Evolutionary conservation across 805 yeast genomes (phyloP), one percentile per base, ranked within the genome.

Genomic region (Ogataea methylovora): DNA sequence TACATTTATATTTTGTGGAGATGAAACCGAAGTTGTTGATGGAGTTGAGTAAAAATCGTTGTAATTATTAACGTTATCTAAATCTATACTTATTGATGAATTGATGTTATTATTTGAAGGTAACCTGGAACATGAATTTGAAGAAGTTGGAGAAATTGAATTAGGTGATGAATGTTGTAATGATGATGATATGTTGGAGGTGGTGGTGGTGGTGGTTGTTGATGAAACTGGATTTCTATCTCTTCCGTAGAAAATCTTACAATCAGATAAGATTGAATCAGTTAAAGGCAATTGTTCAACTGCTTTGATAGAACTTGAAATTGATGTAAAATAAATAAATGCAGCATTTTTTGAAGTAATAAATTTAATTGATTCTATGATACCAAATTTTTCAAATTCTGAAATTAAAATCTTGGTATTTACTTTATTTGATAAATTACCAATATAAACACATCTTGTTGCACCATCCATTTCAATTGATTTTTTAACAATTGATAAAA

Each of bases 261-360:
- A 49, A 24, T 39, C 38, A 11, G 48, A 36, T 26, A 54, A 40
- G 3, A 39, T 23, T 6, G 53, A 42, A 13, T 54, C 51, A 29
- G 42, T 32, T n/a, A 52, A 28, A 9, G 55, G 48, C 20, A 57
- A 44, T 37, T 56, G 60, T 44, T 69, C 69, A 32, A 60, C 65
- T 29, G 65, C 56, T 38, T 63, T 63, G 33, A 70, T 65, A 12
- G 76, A 70, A 8, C 67, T 44, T 30, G 67, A 67, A 23, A 71
- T 67, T 19, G 71, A 61, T 4, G 67, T 61, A 43, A 63, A 72
- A 44, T 69, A 66, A 19, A 61, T 49, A 35, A 52, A 46, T 1
- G 54, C 52, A 5, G 49, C 49, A 28, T 42, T 40, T 32, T 51
- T 38, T 23, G 37, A 41, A 4, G 43, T 38, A 23, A 44, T 37